These are phyloP conservation scores for Paracamarosporium sp. DNA, from an alignment of 2,329 filamentous ascomycete species.

Conservation along the genomic window DNA sequence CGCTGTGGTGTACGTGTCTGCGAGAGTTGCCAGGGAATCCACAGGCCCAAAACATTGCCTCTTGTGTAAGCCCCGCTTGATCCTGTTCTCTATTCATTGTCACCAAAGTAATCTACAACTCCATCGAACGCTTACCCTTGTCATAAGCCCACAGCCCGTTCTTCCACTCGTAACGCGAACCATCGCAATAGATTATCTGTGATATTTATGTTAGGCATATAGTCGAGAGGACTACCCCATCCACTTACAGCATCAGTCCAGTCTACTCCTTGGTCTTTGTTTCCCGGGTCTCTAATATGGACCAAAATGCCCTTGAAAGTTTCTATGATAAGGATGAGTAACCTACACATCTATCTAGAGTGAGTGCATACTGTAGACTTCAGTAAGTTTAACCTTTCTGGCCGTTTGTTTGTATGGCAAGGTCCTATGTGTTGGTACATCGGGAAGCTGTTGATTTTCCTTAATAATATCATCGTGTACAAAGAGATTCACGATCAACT, in stretches of 20 bases:
- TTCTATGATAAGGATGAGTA: not conserved
- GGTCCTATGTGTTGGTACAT: not conserved
- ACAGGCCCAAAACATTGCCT: not conserved
- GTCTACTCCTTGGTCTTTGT: too few relatives aligned
- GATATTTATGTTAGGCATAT: not conserved
- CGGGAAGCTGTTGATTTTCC: not conserved
- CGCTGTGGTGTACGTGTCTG: not conserved
- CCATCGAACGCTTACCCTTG: not conserved
- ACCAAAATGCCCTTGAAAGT: not conserved
- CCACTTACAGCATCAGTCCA: not conserved
- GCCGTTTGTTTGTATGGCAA: not conserved
- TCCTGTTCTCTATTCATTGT: not conserved
- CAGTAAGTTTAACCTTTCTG: not conserved
- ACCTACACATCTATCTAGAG: too few relatives aligned
- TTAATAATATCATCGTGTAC: conserved; percentile 1
- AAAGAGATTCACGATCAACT: conserved; percentile 3
- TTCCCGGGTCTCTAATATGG: not conserved
- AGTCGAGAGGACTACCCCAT: not conserved
- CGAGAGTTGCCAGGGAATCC: not conserved
- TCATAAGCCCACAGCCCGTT: not conserved
- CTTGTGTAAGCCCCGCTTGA: not conserved
- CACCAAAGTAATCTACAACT: not conserved
- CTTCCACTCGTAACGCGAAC: not conserved
- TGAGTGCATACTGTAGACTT: not conserved
- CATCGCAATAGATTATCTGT: conserved; percentile 1